Conservation (phyloP, 1,284 basidiomycete genomes). For the Cryptococcus jaspeensis region DNA sequence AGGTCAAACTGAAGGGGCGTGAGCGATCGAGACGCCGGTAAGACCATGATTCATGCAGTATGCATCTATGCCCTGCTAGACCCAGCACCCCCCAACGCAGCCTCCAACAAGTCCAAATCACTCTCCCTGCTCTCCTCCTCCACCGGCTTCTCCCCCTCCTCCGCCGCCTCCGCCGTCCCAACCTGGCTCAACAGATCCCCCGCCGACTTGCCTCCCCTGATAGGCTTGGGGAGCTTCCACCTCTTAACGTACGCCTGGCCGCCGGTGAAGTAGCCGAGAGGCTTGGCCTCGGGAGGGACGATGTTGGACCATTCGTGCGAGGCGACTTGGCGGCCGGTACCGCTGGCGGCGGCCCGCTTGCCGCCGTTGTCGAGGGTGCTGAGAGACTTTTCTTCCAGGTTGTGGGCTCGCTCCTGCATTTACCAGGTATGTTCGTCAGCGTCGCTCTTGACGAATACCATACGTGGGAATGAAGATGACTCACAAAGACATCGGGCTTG, state of each 20-base stretch:
- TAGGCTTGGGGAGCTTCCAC: conserved; percentile 38
- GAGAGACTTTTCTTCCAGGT: conserved; percentile 30
- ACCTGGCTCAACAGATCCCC: conserved; percentile 13
- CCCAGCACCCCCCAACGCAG: conserved; percentile 9
- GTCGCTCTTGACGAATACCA: not conserved
- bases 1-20: too few species aligned
- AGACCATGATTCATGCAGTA: not conserved
- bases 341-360: conserved; percentile 24
- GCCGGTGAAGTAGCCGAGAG: conserved; percentile 32
- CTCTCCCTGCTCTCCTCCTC: conserved; percentile 21
- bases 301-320: conserved; percentile 29
- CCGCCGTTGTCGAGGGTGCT: conserved; percentile 18
- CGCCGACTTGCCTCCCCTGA: conserved; percentile 3
- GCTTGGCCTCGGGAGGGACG: conserved; percentile 16
- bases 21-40: too few species aligned
- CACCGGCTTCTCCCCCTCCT: conserved; percentile 11
- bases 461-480: conserved; percentile 15
- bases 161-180: conserved; percentile 1
- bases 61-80: conserved; percentile 8
- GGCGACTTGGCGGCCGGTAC: conserved; percentile 22
- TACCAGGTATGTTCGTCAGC: not conserved
- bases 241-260: conserved; percentile 37
- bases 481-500: conserved; percentile 43
- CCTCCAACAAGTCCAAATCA: conserved; percentile 31
- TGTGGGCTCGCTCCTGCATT: conserved; percentile 33